Evolutionary conservation across 2,329 filamentous ascomycete genomes (phyloP).

Genomic region (Fusarium incarnatum): DNA sequence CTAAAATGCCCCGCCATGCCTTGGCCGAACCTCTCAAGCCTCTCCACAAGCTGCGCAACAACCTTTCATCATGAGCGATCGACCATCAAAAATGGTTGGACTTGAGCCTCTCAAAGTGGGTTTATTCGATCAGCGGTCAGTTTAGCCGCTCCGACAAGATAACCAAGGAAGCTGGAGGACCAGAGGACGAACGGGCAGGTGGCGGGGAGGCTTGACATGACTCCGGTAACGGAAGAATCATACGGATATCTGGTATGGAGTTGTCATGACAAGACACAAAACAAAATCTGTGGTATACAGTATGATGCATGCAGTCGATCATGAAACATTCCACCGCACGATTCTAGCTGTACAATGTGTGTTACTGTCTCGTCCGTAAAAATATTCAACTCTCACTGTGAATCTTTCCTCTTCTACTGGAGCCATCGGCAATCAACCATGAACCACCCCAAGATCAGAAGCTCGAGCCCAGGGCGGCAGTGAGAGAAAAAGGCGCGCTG

Average conservation of each 20-base stretch:
- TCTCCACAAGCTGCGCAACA: constrained; percentile 41
- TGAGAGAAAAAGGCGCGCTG: constrained; percentile 25
- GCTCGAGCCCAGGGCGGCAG: constrained; percentile 29
- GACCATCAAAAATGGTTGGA: constrained; percentile 31
- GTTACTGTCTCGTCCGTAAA: background rate
- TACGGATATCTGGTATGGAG: constrained; percentile 11
- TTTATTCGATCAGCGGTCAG: constrained; percentile 45
- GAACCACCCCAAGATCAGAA: constrained; percentile 17
- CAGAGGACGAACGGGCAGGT: constrained; percentile 6
- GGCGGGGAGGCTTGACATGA: constrained; percentile 13
- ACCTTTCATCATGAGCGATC: constrained; percentile 41
- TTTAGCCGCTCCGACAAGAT: constrained; percentile 29
- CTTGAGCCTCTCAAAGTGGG: constrained; percentile 34
- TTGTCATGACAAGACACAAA: constrained; percentile 39
- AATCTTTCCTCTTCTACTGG: background rate
- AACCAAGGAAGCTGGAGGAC: constrained; percentile 7
- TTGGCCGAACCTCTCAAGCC: constrained; percentile 44
- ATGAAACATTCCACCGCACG: constrained; percentile 7
- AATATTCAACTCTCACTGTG: constrained; percentile 2
- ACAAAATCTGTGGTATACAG: constrained; percentile 6
- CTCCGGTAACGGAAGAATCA: constrained; percentile 16
- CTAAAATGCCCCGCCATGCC: constrained; percentile 45
- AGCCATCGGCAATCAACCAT: constrained; percentile 14
- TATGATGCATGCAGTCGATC: background rate
- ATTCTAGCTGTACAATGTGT: constrained; percentile 11